A percentile compares a stretch with the other conserved stretches of the same genome.
Evolutionary conservation across 768 basidiomycete genomes (phyloP).

Genomic region (Suillus bovinus): DNA sequence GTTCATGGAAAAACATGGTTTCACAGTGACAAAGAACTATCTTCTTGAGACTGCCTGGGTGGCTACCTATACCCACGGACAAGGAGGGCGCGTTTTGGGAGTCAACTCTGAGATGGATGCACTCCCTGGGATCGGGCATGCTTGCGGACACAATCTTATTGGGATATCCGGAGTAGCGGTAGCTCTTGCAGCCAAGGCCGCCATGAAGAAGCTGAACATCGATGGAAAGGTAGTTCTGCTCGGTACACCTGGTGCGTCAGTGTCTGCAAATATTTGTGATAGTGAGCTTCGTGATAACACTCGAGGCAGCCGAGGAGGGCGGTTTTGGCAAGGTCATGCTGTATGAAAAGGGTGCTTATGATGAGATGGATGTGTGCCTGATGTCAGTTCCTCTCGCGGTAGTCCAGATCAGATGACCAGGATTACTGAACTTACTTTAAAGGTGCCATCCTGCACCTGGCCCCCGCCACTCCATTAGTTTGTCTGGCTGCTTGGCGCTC

Average conservation of each 20-base stretch:
- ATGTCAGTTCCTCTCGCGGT: constrained; percentile 43
- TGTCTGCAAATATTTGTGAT: background rate
- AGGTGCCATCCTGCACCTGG: constrained; percentile 81
- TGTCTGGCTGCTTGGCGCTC: constrained; percentile 61
- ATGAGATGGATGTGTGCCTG: constrained; percentile 68
- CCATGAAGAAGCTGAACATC: constrained; percentile 57
- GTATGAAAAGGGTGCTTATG: constrained; percentile 66
- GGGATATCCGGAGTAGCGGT: constrained; percentile 69
- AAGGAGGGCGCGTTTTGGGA: constrained; percentile 65
- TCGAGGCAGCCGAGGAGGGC: constrained; percentile 63
- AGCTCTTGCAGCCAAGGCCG: constrained; percentile 59
- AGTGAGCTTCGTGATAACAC: background rate
- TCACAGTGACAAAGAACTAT: constrained; percentile 56
- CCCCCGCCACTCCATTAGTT: constrained; percentile 58
- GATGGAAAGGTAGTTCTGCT: constrained; percentile 63
- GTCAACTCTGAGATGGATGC: constrained; percentile 78
- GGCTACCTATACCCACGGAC: constrained; percentile 57
- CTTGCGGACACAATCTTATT: constrained; percentile 78
- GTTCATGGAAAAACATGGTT: constrained; percentile 65
- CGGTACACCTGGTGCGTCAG: constrained; percentile 63
- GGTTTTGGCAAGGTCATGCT: constrained; percentile 67
- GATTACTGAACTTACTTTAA: background rate
- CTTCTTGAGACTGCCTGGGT: constrained; percentile 69
- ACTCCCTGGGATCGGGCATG: constrained; percentile 53
- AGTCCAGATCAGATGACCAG: background rate